Conservation (phyloP, 306 rosid species). For the Hylodesmum podocarpum region DNA sequence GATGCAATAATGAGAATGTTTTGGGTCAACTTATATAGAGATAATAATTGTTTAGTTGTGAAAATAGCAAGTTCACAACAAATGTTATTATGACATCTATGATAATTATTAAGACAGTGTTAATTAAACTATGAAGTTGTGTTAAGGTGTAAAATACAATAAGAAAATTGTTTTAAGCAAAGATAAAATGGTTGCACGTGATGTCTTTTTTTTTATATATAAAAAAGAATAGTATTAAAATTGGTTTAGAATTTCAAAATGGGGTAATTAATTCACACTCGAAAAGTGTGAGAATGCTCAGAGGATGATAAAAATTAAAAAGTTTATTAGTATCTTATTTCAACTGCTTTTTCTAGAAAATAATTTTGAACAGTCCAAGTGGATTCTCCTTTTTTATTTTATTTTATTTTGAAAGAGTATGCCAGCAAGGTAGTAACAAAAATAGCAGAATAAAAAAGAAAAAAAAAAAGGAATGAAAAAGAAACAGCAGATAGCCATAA, state of each 20-base stretch:
- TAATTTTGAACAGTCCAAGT: neutral
- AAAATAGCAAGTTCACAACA: neutral
- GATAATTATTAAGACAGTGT: neutral
- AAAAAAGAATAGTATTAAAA: neutral
- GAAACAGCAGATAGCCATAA: slow-evolving; percentile 24
- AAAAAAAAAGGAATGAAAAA: neutral
- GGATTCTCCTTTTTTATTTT: neutral
- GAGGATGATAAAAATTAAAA: neutral
- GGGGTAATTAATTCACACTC: neutral
- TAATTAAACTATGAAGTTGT: neutral
- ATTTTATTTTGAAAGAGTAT: neutral
- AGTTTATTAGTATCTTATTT: neutral
- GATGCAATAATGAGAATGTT: neutral
- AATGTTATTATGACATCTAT: neutral
- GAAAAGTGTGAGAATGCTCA: neutral
- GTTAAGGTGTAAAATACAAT: neutral
- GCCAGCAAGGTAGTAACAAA: neutral
- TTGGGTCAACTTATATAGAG: neutral
- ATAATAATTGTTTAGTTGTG: neutral
- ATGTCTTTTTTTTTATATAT: neutral
- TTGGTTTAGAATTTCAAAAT: neutral
- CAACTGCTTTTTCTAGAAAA: neutral
- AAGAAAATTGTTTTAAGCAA: neutral
- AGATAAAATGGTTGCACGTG: neutral
- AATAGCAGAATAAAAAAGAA: neutral